Evolutionary conservation across 495 filamentous ascomycete genomes (phyloP), one percentile per base, ranked within the genome.

Genomic region (Daldinia loculata): DNA sequence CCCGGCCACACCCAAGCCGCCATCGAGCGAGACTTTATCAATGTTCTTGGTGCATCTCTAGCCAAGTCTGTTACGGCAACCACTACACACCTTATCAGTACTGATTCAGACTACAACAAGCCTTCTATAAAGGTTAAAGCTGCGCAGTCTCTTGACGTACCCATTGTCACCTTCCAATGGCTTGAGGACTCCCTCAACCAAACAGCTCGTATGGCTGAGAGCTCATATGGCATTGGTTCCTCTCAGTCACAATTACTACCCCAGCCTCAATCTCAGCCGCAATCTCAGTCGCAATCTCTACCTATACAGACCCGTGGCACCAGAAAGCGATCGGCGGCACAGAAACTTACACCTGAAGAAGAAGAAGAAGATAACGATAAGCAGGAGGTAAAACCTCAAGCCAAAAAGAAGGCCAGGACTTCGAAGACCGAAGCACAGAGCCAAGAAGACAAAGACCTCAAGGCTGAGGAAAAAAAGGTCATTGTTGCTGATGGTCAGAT

Each of bases 151-250:
- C 66, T 81, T 14, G 78, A 73, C 12, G 83, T 90, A 26, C 82
- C 82, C 7, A 83, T 93, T 60, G 87, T 93, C 34, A 82, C 80
- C 6, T 61, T 91, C 4, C 76, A 87, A 6, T 93, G 91, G 91
- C 83, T 93, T 12, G 59, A 84, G 0, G 81, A 86, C 1, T 89
- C 84, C 8, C 72, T 83, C 14, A 66, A 80, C 26, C 74, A 80
- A 3, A 80, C 79, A 17, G 80, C 77, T 14, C 80, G 78, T n/a
- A 59, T 86, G 3, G 56, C 81, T 0, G 86, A 86, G 67, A 77
- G 81, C 19, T 41, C n/a, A 14, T 79, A 79, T 4, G 82, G n/a
- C 17, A 38, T 67, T n/a, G 48, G 29, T 48, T 30, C 56, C 17
- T 48, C 43, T 48, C 43, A 48, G 4, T 11, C 17, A 45, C 41